Evolutionary conservation across 2,329 filamentous ascomycete genomes (phyloP).

Genomic region (Cytospora chrysosperma): DNA sequence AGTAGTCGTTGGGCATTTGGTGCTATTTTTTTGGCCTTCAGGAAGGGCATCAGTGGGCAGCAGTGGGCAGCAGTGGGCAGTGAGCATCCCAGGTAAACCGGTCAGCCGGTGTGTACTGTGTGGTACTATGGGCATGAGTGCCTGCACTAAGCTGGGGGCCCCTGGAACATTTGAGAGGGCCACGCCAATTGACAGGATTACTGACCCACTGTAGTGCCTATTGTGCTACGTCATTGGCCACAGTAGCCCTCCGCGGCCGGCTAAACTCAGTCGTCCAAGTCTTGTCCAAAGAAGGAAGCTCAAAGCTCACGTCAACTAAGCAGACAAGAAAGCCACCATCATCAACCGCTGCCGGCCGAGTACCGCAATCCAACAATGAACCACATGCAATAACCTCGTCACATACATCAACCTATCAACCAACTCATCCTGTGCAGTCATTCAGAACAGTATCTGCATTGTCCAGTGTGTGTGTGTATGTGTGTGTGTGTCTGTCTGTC

Average conservation of each 20-base stretch:
- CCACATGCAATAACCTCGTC: no score
- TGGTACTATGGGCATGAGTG: no score
- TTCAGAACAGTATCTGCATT: background rate
- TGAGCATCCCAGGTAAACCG: background rate
- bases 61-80: background rate
- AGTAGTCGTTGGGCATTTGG: conserved; percentile 6
- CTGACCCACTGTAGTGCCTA: background rate
- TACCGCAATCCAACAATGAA: background rate
- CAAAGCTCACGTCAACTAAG: background rate
- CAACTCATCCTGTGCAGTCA: background rate
- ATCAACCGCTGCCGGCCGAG: no score
- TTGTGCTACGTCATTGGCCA: background rate
- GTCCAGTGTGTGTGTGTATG: no score
- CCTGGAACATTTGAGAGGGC: no score
- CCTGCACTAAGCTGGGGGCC: no score
- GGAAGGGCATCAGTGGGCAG: background rate
- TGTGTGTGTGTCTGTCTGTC: background rate
- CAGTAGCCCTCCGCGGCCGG: background rate
- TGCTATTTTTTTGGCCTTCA: background rate
- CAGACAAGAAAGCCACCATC: background rate
- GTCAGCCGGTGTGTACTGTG: background rate
- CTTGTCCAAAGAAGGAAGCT: background rate
- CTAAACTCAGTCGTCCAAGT: background rate
- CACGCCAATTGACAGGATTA: background rate
- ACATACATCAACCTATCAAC: background rate